Percentiles rank a stretch among this genome's conserved stretches.
Evolutionary conservation across 495 filamentous ascomycete genomes (phyloP).

Genomic region (Daldinia caldariorum): DNA sequence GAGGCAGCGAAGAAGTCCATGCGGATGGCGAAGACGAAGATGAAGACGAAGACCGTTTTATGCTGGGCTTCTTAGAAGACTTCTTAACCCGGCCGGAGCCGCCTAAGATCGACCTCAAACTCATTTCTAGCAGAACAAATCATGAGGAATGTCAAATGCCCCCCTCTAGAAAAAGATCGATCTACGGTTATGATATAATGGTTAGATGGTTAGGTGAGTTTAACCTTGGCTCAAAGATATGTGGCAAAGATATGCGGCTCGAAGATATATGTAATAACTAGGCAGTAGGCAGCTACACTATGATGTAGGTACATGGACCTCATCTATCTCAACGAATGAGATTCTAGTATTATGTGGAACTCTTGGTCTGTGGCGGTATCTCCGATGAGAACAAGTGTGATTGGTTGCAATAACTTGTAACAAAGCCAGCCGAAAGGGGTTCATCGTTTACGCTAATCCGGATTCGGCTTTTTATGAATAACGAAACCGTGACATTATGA

Average conservation of each 20-base stretch:
- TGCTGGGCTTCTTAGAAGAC: conserved; percentile 45
- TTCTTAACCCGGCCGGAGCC: conserved; percentile 57
- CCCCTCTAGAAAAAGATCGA: not conserved
- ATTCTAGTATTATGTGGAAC: conserved; percentile 14
- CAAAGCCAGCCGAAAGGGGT: conserved; percentile 5
- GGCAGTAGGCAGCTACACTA: not conserved
- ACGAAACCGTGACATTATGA: conserved; percentile 32
- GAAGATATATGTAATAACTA: no score
- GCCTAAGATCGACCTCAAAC: conserved; percentile 49
- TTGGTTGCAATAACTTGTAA: conserved; percentile 5
- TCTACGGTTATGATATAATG: not conserved
- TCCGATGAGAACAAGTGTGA: not conserved
- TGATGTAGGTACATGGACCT: not conserved
- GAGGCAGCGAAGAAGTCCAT: conserved; percentile 57
- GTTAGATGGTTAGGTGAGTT: not conserved
- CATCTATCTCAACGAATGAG: conserved; percentile 3
- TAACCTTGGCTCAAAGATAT: not conserved
- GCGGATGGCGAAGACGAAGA: conserved; percentile 56
- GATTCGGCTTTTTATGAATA: conserved; percentile 38
- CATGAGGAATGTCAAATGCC: conserved; percentile 15
- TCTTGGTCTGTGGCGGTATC: not conserved
- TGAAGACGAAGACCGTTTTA: conserved; percentile 50
- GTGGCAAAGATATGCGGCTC: no score
- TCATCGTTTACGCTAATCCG: conserved; percentile 14
- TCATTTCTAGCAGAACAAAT: conserved; percentile 33